Conservation (phyloP, 106 monocot genomes). For the Dendrobium catenatum region DNA sequence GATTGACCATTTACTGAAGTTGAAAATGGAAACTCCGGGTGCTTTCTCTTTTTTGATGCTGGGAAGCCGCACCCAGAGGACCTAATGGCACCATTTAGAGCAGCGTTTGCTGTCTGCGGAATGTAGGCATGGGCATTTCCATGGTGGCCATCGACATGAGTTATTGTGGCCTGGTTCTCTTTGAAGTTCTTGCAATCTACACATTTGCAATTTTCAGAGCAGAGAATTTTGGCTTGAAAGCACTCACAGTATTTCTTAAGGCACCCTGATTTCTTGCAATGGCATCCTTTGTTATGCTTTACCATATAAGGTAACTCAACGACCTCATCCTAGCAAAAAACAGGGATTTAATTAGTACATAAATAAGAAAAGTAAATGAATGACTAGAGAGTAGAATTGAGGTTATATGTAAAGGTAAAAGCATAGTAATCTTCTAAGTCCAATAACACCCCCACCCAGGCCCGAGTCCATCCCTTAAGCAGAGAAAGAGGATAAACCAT, state of each 20-base stretch:
- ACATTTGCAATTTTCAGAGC: conserved; percentile 93
- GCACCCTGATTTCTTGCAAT: conserved; percentile 92
- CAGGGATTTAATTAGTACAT: no score
- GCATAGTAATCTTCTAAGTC: no score
- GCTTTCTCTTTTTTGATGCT: conserved; percentile 69
- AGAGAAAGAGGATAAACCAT: no score
- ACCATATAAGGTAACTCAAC: conserved; percentile 60
- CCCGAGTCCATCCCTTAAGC: no score
- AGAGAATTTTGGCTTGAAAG: conserved; percentile 93
- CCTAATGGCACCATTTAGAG: conserved; percentile 72
- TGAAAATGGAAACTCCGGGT: conserved; percentile 44
- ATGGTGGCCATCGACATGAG: conserved; percentile 44
- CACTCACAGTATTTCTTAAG: conserved; percentile 97
- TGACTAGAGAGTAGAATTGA: no score
- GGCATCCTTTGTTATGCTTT: conserved; percentile 92
- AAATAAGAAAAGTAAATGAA: no score
- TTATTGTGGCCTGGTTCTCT: conserved; percentile 55
- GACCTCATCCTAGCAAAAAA: conserved; percentile 45
- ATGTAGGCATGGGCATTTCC: conserved; percentile 38
- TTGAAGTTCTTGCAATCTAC: conserved; percentile 87
- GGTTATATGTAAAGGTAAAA: no score
- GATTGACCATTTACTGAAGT: conserved; percentile 31
- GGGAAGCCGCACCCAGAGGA: conserved; percentile 54
- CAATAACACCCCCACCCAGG: no score
- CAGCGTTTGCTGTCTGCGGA: conserved; percentile 80